phyloP scores from a whole-genome alignment of 305 asterid genomes.

The Fraxinus sp. region DNA sequence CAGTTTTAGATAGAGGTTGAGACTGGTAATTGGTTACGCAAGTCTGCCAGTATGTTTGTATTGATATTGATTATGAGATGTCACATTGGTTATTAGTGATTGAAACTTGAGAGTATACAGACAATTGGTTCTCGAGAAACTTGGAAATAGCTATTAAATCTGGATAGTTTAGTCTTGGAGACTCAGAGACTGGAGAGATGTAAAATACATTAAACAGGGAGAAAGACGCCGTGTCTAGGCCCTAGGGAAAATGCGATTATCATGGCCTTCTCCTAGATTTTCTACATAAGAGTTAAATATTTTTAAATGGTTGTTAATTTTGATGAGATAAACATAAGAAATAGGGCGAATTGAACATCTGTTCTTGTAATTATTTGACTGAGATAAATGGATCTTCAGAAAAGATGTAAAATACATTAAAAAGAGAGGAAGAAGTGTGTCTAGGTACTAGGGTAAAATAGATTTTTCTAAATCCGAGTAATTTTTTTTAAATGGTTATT shows the following conservation, averaged over 20 bases:
- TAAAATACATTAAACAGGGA: not conserved
- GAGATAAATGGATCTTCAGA: not conserved
- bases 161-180: not conserved
- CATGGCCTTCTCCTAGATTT: not conserved
- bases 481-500: not conserved
- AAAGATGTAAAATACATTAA: not conserved
- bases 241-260: not conserved
- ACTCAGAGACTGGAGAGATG: not conserved
- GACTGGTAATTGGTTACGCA: not conserved
- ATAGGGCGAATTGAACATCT: not conserved
- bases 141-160: not conserved
- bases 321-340: not conserved
- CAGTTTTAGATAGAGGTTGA: conserved; percentile 2
- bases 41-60: not conserved
- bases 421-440: not conserved
- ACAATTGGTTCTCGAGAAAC: not conserved
- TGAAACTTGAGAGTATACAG: not conserved
- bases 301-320: not conserved
- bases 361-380: not conserved
- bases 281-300: not conserved
- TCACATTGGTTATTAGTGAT: not conserved
- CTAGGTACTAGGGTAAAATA: not conserved
- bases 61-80: not conserved
- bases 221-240: not conserved
- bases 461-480: not conserved